phyloP scores from a whole-genome alignment of 2,329 filamentous ascomycete species.

The Ascosphaera apis region DNA sequence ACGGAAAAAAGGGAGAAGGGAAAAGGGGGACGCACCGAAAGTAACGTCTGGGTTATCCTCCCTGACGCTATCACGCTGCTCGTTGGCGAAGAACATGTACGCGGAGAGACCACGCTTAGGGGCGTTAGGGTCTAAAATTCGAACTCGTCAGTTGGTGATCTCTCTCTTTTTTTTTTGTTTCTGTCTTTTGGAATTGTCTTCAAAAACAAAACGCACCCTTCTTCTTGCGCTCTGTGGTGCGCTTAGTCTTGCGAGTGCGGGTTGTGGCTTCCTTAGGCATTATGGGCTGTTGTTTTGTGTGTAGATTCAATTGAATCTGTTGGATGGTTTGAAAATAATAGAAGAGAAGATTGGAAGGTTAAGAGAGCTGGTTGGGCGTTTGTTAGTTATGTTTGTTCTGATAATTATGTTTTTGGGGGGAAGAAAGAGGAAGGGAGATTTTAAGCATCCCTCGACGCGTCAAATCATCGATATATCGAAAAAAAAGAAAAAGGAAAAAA shows the following conservation, averaged over 20 bases:
- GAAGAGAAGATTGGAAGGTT: not conserved
- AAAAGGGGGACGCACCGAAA: slow-evolving; percentile 43
- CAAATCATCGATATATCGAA: slow-evolving; percentile 7
- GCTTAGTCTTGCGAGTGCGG: slow-evolving; percentile 35
- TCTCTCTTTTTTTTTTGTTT: too few species aligned
- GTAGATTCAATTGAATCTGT: slow-evolving; percentile 1
- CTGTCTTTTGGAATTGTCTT: not conserved
- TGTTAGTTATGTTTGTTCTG: not conserved
- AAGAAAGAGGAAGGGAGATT: not conserved
- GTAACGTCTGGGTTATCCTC: slow-evolving; percentile 96
- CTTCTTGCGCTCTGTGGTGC: slow-evolving; percentile 43
- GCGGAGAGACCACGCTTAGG: slow-evolving; percentile 98
- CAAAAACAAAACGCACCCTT: slow-evolving; percentile 30
- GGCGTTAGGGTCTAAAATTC: slow-evolving; percentile 64
- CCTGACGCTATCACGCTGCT: slow-evolving; percentile 93
- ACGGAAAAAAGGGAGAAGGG: not conserved
- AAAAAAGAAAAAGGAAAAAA: slow-evolving; percentile 9
- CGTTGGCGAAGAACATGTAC: slow-evolving; percentile 99
- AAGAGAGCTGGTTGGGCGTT: not conserved
- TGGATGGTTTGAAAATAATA: slow-evolving; percentile 3
- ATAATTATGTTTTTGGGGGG: not conserved
- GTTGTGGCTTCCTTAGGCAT: slow-evolving; percentile 48
- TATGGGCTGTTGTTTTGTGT: slow-evolving; percentile 13
- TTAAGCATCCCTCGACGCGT: not conserved
- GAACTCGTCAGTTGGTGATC: too few species aligned